phyloP scores from a whole-genome alignment of 306 rosid species.

The Phaseolus lunatus region DNA sequence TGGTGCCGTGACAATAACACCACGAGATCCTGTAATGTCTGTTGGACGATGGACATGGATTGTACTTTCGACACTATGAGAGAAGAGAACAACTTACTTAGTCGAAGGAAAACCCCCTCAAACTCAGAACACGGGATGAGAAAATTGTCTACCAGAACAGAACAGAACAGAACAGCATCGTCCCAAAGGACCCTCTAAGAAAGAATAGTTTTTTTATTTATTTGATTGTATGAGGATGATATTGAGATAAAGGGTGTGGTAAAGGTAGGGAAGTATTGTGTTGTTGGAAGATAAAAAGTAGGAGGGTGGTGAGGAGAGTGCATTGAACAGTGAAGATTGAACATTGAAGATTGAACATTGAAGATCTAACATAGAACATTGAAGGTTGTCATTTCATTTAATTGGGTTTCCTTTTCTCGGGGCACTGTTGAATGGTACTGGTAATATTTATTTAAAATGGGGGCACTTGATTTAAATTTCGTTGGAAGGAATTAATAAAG shows the following conservation, averaged over 20 bases:
- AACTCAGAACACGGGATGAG: background rate
- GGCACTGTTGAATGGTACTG: slow-evolving; percentile 43
- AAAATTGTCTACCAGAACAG: background rate
- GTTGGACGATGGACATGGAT: slow-evolving; percentile 22
- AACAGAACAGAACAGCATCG: too few species aligned
- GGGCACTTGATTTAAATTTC: slow-evolving; percentile 49
- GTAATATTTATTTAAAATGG: slow-evolving; percentile 28
- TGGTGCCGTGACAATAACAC: slow-evolving; percentile 15
- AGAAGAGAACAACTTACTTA: background rate
- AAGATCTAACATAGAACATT: too few species aligned
- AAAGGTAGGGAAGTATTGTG: too few species aligned
- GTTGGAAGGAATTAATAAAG: background rate
- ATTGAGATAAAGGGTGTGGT: background rate
- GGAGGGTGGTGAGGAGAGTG: background rate
- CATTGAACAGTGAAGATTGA: too few species aligned
- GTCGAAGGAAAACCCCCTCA: background rate
- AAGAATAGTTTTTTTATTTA: too few species aligned
- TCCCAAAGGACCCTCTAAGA: too few species aligned
- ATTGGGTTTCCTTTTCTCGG: slow-evolving; percentile 10
- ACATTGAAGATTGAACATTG: too few species aligned
- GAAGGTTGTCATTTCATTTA: slow-evolving; percentile 31
- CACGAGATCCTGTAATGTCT: slow-evolving; percentile 31
- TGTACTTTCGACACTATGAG: slow-evolving; percentile 23
- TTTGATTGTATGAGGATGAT: too few species aligned
- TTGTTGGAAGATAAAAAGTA: background rate